A percentile compares a stretch with the other conserved stretches of the same genome.
These are phyloP conservation scores for Brassica juncea DNA, from an alignment of 345 rosid genomes.

Conservation along the genomic window DNA sequence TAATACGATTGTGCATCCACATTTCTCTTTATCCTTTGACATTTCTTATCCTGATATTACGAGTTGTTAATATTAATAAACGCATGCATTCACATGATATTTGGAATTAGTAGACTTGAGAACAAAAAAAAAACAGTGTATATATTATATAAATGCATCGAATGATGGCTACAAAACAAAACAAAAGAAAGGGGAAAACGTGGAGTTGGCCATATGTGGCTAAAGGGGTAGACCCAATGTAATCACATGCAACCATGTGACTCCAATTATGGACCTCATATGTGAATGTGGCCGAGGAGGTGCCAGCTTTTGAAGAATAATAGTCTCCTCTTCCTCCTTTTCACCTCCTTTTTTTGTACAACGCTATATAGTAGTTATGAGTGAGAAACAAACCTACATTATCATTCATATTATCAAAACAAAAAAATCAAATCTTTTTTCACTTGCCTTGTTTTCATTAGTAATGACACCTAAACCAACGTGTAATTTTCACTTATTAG, in stretches of 20 bases:
- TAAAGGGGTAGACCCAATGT: slow-evolving; percentile 41
- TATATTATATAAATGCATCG: slow-evolving; percentile 22
- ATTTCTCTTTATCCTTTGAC: background rate
- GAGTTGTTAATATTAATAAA: background rate
- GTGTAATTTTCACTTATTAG: background rate
- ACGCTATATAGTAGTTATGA: background rate
- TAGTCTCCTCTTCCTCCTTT: background rate
- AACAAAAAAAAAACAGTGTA: background rate
- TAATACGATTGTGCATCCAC: background rate
- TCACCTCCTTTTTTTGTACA: background rate
- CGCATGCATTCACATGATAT: slow-evolving; percentile 8
- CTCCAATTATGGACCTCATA: slow-evolving; percentile 43
- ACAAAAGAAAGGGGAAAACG: slow-evolving; percentile 23
- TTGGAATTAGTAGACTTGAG: background rate
- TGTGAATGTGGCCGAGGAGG: slow-evolving; percentile 32
- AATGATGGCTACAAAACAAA: slow-evolving; percentile 37
- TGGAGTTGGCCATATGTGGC: slow-evolving; percentile 44
- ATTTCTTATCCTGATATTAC: background rate
- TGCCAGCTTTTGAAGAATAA: slow-evolving; percentile 26
- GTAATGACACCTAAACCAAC: background rate
- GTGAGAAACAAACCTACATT: background rate
- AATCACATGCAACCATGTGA: slow-evolving; percentile 45
- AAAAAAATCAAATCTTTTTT: background rate
- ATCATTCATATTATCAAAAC: background rate
- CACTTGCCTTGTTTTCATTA: background rate